A percentile compares a stretch with the other conserved stretches of the same genome.
phyloP scores from a whole-genome alignment of 768 basidiomycete species.

The Mycena galopus region DNA sequence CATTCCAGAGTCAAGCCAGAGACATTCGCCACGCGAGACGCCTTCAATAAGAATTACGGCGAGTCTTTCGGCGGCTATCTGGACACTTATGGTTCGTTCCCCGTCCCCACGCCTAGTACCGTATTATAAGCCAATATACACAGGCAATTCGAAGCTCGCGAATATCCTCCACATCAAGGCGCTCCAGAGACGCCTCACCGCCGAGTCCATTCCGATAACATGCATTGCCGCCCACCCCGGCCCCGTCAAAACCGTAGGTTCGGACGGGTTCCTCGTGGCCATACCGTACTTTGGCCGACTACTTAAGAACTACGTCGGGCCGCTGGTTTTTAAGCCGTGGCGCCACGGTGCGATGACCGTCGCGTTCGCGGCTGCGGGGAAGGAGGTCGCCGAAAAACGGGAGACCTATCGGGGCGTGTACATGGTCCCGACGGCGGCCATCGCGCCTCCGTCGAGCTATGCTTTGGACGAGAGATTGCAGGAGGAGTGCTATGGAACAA shows the following conservation, averaged over 20 bases:
- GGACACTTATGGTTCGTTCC: conserved; percentile 34
- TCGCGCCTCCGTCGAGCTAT: conserved; percentile 29
- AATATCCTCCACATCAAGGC: conserved; percentile 51
- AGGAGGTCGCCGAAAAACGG: conserved; percentile 34
- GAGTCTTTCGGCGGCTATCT: neutral
- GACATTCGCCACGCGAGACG: conserved; percentile 33
- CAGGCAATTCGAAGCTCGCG: conserved; percentile 39
- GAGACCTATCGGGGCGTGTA: conserved; percentile 48
- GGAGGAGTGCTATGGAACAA: conserved; percentile 45
- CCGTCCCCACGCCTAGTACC: neutral
- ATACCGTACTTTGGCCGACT: conserved; percentile 35
- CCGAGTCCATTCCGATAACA: conserved; percentile 41
- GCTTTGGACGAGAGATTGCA: conserved; percentile 41
- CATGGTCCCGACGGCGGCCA: conserved; percentile 41
- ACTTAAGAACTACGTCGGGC: conserved; percentile 35
- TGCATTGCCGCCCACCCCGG: conserved; percentile 48
- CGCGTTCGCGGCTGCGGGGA: conserved; percentile 46
- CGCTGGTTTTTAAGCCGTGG: conserved; percentile 35
- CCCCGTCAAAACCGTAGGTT: conserved; percentile 41
- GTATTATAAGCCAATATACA: neutral
- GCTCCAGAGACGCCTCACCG: conserved; percentile 54
- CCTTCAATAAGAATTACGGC: conserved; percentile 34
- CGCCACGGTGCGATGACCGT: conserved; percentile 43
- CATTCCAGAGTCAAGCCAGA: conserved; percentile 23
- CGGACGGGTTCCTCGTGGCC: conserved; percentile 1